These are phyloP conservation scores for Chalaropsis thielavioides DNA, from an alignment of 2,329 filamentous ascomycete genomes.

Conservation along the genomic window DNA sequence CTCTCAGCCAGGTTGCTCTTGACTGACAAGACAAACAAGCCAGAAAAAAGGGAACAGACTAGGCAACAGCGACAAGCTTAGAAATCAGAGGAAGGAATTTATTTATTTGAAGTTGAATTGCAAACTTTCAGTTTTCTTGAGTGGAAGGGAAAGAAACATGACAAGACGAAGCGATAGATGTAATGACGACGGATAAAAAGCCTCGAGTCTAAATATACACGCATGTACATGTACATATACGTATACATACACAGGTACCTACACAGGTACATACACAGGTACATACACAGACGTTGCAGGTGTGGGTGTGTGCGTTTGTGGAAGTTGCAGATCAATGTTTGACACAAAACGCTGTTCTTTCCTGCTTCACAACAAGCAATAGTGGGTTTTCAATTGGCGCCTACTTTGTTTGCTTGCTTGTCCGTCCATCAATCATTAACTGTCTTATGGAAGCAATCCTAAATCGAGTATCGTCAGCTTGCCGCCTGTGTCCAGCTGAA, in stretches of 20 bases:
- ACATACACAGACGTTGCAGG: not conserved
- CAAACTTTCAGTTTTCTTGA: no score
- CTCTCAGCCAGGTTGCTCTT: not conserved
- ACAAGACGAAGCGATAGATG: no score
- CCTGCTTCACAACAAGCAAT: not conserved
- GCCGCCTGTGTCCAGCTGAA: not conserved
- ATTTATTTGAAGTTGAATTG: no score
- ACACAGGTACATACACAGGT: no score
- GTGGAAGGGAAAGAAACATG: no score
- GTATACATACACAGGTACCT: no score
- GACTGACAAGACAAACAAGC: not conserved
- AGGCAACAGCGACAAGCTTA: not conserved
- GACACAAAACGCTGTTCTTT: not conserved
- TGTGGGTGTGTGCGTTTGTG: not conserved
- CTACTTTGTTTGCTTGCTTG: not conserved
- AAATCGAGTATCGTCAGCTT: not conserved
- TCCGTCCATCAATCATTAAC: not conserved
- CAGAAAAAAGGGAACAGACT: not conserved
- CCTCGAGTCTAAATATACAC: no score
- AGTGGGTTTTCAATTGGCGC: not conserved
- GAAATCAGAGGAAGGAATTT: not conserved
- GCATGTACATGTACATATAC: no score
- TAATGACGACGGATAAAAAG: no score
- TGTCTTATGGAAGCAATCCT: not conserved
- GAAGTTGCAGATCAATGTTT: not conserved